Evolutionary conservation across 495 filamentous ascomycete genomes (phyloP), one percentile per base, ranked within the genome.

Genomic region (Penicillium silybi): DNA sequence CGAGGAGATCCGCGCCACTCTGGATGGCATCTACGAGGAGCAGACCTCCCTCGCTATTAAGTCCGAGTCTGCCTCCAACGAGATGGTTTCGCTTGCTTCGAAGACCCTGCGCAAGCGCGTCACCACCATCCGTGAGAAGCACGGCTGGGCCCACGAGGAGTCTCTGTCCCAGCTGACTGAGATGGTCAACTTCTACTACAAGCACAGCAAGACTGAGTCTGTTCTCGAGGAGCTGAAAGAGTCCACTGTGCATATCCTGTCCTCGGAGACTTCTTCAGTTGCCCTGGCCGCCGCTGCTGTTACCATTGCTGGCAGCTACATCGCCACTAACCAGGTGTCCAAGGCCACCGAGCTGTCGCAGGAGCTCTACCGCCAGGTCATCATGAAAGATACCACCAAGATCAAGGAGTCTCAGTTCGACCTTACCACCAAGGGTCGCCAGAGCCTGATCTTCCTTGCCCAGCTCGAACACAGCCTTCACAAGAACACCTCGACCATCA

Each of bases 71-170:
- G 44, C 68, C n/a, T 65, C 64, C 8, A 35, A 58, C 4, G 40
- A 54, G 11, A 59, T 69, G 38, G 41, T 66, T 17, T 55, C 67
- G 35, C 56, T 56, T 29, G 62, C 58, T n/a, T 60, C 66, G 29
- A 53, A 55, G 17, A 45, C 64, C 27, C 48, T 65, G 37, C 63
- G 48, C 25, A 59, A 64, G 50, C 69, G 66, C 8, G 65, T 71
- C 26, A 48, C 56, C 0, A 52, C 56, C 20, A 27, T 64, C 7
- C 67, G 69, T 1, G 47, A 65, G 35, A 56, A 48, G 11, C 50
- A 71, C 29, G 69, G 69, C 20, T 73, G 68, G 67, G 67, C 69
- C 13, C 68, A 71, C 20, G 61, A 69, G 50, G 66, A 69, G 47
- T 65, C 67, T 8, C 50, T 73, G 6, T 56, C 59, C 17, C 57